These are phyloP conservation scores for Pseudogymnoascus sp. DNA, from an alignment of 2,329 filamentous ascomycete species.

Conservation along the genomic window DNA sequence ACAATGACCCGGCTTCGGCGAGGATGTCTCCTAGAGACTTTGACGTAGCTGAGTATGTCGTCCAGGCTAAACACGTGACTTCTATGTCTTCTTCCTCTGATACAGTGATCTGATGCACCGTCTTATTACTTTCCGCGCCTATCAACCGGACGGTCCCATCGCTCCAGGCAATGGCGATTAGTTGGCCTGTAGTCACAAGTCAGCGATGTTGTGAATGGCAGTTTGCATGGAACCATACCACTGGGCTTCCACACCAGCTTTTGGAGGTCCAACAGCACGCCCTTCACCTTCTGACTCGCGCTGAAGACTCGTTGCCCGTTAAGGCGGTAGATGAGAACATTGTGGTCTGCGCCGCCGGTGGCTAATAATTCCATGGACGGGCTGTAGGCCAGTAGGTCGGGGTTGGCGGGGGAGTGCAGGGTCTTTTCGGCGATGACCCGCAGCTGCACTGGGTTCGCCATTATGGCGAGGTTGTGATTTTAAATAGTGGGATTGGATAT, in stretches of 20 bases:
- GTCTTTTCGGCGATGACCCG: conserved; percentile 49
- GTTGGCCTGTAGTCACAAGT: conserved; percentile 46
- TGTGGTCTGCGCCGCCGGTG: conserved; percentile 59
- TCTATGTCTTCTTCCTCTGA: conserved; percentile 22
- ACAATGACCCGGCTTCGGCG: conserved; percentile 12
- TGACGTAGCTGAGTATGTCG: conserved; percentile 23
- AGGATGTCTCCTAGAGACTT: conserved; percentile 7
- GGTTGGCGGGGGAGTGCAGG: conserved; percentile 47
- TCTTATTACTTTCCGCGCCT: conserved; percentile 73
- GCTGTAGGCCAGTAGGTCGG: conserved; percentile 63
- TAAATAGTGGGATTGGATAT: background rate
- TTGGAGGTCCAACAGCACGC: conserved; percentile 31
- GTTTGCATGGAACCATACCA: conserved; percentile 18
- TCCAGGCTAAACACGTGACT: conserved; percentile 38
- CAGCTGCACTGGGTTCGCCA: conserved; percentile 29
- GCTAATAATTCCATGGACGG: conserved; percentile 80
- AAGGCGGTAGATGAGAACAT: conserved; percentile 69
- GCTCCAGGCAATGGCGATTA: conserved; percentile 76
- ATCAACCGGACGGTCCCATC: conserved; percentile 72
- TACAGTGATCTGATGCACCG: conserved; percentile 60
- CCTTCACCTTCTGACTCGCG: conserved; percentile 29
- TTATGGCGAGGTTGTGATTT: background rate
- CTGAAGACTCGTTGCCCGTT: conserved; percentile 65
- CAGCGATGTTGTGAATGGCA: background rate
- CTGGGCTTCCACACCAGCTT: conserved; percentile 32